Percentiles rank a stretch among this genome's conserved stretches.
These are phyloP conservation scores for Monsonia emarginata DNA, from an alignment of 441 rosid genomes.

Conservation along the genomic window DNA sequence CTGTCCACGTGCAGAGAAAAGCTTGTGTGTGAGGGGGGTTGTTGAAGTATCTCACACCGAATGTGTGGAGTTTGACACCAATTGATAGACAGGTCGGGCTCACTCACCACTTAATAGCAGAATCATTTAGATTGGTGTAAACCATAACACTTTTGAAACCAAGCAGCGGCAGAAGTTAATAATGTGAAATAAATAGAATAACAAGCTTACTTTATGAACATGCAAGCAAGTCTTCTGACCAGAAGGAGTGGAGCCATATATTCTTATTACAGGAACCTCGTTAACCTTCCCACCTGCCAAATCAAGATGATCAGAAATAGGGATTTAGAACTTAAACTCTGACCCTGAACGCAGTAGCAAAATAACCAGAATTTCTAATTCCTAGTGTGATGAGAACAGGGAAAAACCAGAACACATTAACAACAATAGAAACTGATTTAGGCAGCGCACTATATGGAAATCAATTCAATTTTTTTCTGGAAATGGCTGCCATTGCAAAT, in stretches of 20 bases:
- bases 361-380: neutral
- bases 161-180: too few species aligned
- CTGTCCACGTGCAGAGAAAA: neutral
- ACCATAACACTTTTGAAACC: neutral
- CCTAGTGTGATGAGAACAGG: neutral
- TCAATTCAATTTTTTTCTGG: neutral
- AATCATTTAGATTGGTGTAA: neutral
- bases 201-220: conserved; percentile 49
- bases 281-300: conserved; percentile 65
- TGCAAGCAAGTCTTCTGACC: conserved; percentile 95
- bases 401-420: neutral
- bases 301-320: neutral
- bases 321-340: neutral
- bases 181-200: neutral
- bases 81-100: neutral
- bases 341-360: neutral
- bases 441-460: neutral
- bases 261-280: conserved; percentile 77
- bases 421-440: neutral
- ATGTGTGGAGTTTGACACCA: neutral
- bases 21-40: neutral
- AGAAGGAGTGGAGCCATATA: conserved; percentile 82
- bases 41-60: neutral
- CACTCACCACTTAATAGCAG: neutral
- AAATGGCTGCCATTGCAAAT: neutral